These are phyloP conservation scores for Clitoria ternatea DNA, from an alignment of 306 rosid genomes.

Conservation along the genomic window DNA sequence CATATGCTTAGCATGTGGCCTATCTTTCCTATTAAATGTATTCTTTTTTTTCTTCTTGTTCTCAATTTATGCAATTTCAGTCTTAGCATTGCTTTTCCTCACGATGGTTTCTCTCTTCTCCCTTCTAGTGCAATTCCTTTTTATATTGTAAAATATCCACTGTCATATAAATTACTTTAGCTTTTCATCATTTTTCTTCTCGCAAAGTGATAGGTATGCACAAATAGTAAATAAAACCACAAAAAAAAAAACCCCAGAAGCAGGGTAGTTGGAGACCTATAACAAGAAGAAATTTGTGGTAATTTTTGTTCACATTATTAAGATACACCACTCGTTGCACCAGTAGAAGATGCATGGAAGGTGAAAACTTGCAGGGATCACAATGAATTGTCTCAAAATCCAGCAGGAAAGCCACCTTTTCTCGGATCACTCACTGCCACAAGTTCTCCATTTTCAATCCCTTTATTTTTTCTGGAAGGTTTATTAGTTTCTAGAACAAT, in stretches of 20 bases:
- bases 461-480: conserved; percentile 12
- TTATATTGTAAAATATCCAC: not conserved
- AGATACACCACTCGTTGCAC: not conserved
- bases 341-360: not conserved
- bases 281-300: not conserved
- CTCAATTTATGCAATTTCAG: no score
- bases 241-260: not conserved
- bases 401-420: conserved; percentile 85
- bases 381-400: conserved; percentile 39
- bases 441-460: conserved; percentile 36
- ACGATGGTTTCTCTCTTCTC: no score
- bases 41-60: no score
- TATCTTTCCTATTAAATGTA: no score
- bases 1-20: no score
- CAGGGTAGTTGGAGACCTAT: not conserved
- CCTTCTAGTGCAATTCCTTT: no score
- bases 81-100: no score
- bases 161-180: not conserved
- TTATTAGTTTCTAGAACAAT: conserved; percentile 31
- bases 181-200: no score
- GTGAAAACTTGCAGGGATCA: not conserved
- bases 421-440: conserved; percentile 94
- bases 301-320: not conserved
- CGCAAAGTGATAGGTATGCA: not conserved
- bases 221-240: not conserved